Evolutionary conservation across 2,329 filamentous ascomycete genomes (phyloP).

Genomic region (Magnaporthiopsis incrustans): DNA sequence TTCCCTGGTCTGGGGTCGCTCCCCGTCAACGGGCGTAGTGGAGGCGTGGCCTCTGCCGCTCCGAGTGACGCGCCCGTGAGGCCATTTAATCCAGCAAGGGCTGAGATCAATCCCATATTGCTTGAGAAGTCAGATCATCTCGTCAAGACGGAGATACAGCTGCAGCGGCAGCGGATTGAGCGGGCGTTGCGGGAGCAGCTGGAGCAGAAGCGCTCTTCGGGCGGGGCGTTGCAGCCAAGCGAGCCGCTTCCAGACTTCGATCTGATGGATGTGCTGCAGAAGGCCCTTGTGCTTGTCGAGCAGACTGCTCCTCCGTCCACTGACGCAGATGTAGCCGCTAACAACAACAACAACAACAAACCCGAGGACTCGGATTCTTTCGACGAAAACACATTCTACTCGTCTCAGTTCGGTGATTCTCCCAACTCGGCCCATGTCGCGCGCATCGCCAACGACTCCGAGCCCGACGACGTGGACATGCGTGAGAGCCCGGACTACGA

Average conservation of each 20-base stretch:
- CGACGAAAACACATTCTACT: slow-evolving; percentile 94
- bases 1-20: slow-evolving; percentile 14
- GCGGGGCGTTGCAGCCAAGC: slow-evolving; percentile 33
- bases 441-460: slow-evolving; percentile 38
- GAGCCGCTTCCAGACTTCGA: slow-evolving; percentile 58
- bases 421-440: slow-evolving; percentile 44
- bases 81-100: slow-evolving; percentile 41
- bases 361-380: slow-evolving; percentile 62
- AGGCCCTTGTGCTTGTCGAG: slow-evolving; percentile 63
- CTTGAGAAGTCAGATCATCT: slow-evolving; percentile 81
- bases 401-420: slow-evolving; percentile 84
- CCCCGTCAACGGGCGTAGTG: slow-evolving; percentile 5
- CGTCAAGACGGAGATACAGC: slow-evolving; percentile 70
- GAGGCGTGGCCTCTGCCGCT: slow-evolving; percentile 16
- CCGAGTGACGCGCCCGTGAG: slow-evolving; percentile 20
- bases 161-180: slow-evolving; percentile 78
- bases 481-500: slow-evolving; percentile 27
- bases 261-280: slow-evolving; percentile 63
- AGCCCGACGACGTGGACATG: slow-evolving; percentile 29
- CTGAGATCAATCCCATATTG: slow-evolving; percentile 73
- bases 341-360: slow-evolving; percentile 28
- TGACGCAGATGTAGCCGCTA: slow-evolving; percentile 46
- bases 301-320: slow-evolving; percentile 52
- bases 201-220: slow-evolving; percentile 48
- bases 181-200: slow-evolving; percentile 67